Conservation (phyloP, 2,329 filamentous ascomycete species). For the Ceratocystis cubensis region DNA sequence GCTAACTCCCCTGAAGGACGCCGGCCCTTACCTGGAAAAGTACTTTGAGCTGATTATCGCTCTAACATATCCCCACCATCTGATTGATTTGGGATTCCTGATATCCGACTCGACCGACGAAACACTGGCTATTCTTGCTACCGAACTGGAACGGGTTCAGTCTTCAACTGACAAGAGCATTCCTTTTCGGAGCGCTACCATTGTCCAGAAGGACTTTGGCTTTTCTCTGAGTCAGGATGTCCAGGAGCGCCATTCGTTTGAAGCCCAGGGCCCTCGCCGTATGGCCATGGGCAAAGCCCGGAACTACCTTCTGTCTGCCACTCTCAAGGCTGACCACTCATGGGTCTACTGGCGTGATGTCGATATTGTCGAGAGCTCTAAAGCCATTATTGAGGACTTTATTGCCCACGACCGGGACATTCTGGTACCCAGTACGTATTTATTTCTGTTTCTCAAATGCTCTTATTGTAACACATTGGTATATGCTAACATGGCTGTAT, state of each 20-base stretch:
- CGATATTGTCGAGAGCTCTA: constrained; percentile 84
- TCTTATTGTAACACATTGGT: not conserved
- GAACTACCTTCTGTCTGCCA: constrained; percentile 76
- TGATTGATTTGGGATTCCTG: constrained; percentile 91
- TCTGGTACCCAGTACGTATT: constrained; percentile 74
- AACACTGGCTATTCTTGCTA: constrained; percentile 71
- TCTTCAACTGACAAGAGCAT: constrained; percentile 57
- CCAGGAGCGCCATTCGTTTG: constrained; percentile 70
- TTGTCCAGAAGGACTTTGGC: constrained; percentile 87
- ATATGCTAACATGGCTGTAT: constrained; percentile 18
- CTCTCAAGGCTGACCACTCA: constrained; percentile 83
- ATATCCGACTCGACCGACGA: constrained; percentile 87
- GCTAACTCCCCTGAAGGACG: constrained; percentile 85
- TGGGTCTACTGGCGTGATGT: constrained; percentile 99
- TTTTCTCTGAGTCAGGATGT: constrained; percentile 64
- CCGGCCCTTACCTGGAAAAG: constrained; percentile 65
- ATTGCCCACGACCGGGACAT: constrained; percentile 88
- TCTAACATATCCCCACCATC: constrained; percentile 83
- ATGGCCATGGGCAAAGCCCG: constrained; percentile 82
- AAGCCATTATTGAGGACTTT: constrained; percentile 84
- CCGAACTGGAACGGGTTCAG: constrained; percentile 81
- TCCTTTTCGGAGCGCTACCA: constrained; percentile 71
- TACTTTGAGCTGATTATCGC: constrained; percentile 88
- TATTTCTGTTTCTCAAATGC: not conserved
- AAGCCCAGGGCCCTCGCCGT: constrained; percentile 75